Conservation (phyloP, 1,139 yeast species). For the Keqinozyma sinolaborantium region DNA sequence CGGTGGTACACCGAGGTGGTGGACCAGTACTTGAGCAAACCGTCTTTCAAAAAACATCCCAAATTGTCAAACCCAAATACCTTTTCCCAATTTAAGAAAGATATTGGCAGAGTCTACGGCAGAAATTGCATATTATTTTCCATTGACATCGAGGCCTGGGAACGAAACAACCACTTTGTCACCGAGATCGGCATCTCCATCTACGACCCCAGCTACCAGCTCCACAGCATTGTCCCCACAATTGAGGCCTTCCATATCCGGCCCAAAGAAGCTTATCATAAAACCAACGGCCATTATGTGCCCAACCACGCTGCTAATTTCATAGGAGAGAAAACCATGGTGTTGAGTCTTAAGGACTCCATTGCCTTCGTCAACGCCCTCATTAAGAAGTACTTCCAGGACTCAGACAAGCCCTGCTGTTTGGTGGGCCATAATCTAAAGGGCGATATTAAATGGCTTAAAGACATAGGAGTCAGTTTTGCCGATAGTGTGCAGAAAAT, state of each 20-base stretch:
- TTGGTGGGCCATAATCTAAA: constrained; percentile 70
- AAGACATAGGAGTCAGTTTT: constrained; percentile 41
- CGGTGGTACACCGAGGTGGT: background rate
- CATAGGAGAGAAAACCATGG: constrained; percentile 51
- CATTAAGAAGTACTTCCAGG: constrained; percentile 37
- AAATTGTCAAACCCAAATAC: constrained; percentile 8
- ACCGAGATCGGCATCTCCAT: constrained; percentile 72
- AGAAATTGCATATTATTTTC: constrained; percentile 43
- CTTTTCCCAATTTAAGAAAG: constrained; percentile 9
- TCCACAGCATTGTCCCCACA: constrained; percentile 35
- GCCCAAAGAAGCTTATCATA: constrained; percentile 44
- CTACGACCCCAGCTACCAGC: constrained; percentile 55
- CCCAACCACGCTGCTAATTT: constrained; percentile 58
- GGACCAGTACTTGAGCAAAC: background rate
- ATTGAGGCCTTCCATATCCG: constrained; percentile 54
- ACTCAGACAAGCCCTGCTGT: constrained; percentile 15
- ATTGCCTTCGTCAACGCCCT: constrained; percentile 37
- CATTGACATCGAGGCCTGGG: constrained; percentile 69
- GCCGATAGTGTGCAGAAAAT: constrained; percentile 31
- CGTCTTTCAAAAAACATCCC: constrained; percentile 8
- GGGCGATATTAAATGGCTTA: constrained; percentile 59
- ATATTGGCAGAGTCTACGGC: constrained; percentile 18
- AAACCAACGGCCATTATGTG: constrained; percentile 56
- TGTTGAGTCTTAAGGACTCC: constrained; percentile 35
- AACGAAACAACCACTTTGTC: constrained; percentile 37